Conservation (phyloP, 2,329 filamentous ascomycete species). For the Ophiocordyceps robertsii region DNA sequence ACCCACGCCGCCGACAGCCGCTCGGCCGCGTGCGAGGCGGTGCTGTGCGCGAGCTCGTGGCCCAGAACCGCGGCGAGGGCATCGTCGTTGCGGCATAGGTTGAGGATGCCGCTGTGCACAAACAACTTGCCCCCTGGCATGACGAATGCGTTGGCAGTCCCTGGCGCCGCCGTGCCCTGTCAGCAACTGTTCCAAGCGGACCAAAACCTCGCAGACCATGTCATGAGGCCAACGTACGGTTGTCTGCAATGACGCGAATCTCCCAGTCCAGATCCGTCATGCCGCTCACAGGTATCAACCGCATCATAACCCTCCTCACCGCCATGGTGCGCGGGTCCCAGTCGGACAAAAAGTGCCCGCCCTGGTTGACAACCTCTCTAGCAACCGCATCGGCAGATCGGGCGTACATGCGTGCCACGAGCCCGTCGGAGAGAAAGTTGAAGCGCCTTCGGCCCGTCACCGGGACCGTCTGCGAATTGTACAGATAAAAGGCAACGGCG, state of each 20-base stretch:
- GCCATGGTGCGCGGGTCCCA: constrained; percentile 41
- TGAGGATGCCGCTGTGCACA: constrained; percentile 60
- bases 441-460: constrained; percentile 60
- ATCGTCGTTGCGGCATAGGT: constrained; percentile 52
- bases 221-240: constrained; percentile 14
- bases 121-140: constrained; percentile 71
- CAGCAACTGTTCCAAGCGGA: not conserved
- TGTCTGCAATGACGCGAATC: constrained; percentile 60
- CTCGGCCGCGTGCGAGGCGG: constrained; percentile 56
- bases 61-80: constrained; percentile 63
- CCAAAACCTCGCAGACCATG: too few relatives aligned
- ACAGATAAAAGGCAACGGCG: constrained; percentile 47
- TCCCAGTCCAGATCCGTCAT: constrained; percentile 51
- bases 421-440: constrained; percentile 47
- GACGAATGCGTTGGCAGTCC: constrained; percentile 60
- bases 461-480: constrained; percentile 59
- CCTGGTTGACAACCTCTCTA: constrained; percentile 35
- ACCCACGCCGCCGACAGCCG: constrained; percentile 39
- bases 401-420: constrained; percentile 32
- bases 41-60: constrained; percentile 69
- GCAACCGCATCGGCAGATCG: constrained; percentile 28
- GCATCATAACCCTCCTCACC: constrained; percentile 51
- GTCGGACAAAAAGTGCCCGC: constrained; percentile 41
- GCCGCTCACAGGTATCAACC: constrained; percentile 55
- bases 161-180: constrained; percentile 10